phyloP scores from a whole-genome alignment of 164 flowering plant species.

The Kalanchoe fedtschenkoi region DNA sequence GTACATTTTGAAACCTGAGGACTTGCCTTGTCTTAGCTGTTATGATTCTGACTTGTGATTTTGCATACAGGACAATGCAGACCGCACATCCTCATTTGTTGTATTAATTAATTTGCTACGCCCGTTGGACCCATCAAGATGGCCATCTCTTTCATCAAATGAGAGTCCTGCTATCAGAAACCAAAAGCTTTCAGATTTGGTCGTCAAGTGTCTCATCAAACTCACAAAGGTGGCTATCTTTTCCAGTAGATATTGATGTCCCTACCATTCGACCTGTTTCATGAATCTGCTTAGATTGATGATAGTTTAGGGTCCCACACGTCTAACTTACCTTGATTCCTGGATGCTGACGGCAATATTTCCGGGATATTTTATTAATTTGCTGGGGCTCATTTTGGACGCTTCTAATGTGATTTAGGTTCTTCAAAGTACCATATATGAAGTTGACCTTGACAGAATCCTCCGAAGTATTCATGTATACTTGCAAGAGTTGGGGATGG shows the following conservation, averaged over 20 bases:
- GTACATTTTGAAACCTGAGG: slow-evolving; percentile 21
- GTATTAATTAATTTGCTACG: slow-evolving; percentile 84
- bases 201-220: slow-evolving; percentile 90
- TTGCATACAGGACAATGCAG: slow-evolving; percentile 86
- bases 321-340: not conserved
- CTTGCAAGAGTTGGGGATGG: slow-evolving; percentile 95
- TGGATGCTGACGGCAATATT: not conserved
- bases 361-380: not conserved
- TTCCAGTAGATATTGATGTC: not conserved
- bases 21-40: not conserved
- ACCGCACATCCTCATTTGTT: slow-evolving; percentile 88
- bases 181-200: slow-evolving; percentile 92
- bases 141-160: slow-evolving; percentile 75
- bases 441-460: slow-evolving; percentile 93
- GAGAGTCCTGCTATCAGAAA: slow-evolving; percentile 67
- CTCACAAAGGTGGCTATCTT: slow-evolving; percentile 63
- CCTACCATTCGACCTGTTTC: not conserved
- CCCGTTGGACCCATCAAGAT: slow-evolving; percentile 87
- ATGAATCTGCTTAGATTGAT: not conserved
- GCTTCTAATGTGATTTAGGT: slow-evolving; percentile 36
- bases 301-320: not conserved
- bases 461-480: slow-evolving; percentile 94
- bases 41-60: slow-evolving; percentile 9
- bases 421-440: slow-evolving; percentile 88
- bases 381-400: not conserved